A percentile compares a stretch with the other conserved stretches of the same genome.
phyloP scores from a whole-genome alignment of 2,329 filamentous ascomycete genomes.

The Aspergillus spinulosporus region DNA sequence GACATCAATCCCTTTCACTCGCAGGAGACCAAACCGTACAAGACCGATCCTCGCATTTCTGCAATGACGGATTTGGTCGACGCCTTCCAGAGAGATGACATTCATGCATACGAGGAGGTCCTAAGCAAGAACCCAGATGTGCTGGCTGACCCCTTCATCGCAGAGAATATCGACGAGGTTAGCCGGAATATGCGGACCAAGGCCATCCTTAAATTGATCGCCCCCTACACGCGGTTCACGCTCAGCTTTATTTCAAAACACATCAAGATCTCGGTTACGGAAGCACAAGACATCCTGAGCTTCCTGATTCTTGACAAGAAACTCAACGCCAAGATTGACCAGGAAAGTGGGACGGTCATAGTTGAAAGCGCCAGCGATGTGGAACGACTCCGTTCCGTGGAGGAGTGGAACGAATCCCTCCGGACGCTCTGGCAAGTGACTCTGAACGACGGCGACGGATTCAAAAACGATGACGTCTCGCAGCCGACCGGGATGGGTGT shows the following conservation, averaged over 20 bases:
- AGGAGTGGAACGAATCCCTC: constrained; percentile 71
- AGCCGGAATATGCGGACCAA: constrained; percentile 98
- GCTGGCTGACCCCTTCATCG: constrained; percentile 89
- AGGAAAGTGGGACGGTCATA: constrained; percentile 79
- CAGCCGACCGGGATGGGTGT: constrained; percentile 26
- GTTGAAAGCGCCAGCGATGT: constrained; percentile 73
- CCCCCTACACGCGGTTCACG: constrained; percentile 91
- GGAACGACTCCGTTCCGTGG: constrained; percentile 68
- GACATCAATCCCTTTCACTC: constrained; percentile 99
- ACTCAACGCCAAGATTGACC: constrained; percentile 84
- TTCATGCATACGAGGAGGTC: constrained; percentile 85
- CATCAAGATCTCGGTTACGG: constrained; percentile 78
- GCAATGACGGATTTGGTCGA: constrained; percentile 98
- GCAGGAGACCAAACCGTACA: constrained; percentile 99
- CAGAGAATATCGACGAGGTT: constrained; percentile 98
- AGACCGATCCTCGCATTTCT: constrained; percentile 88
- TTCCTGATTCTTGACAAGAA: constrained; percentile 90
- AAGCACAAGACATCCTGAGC: constrained; percentile 93
- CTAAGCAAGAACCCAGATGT: constrained; percentile 86
- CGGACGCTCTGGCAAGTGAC: constrained; percentile 68
- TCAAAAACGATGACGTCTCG: constrained; percentile 46
- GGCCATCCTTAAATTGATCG: constrained; percentile 87
- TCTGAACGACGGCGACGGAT: constrained; percentile 74
- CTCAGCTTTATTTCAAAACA: constrained; percentile 83
- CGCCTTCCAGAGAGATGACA: constrained; percentile 93